Evolutionary conservation across 2,329 filamentous ascomycete genomes (phyloP).

Genomic region (Nigrospora osmanthi): DNA sequence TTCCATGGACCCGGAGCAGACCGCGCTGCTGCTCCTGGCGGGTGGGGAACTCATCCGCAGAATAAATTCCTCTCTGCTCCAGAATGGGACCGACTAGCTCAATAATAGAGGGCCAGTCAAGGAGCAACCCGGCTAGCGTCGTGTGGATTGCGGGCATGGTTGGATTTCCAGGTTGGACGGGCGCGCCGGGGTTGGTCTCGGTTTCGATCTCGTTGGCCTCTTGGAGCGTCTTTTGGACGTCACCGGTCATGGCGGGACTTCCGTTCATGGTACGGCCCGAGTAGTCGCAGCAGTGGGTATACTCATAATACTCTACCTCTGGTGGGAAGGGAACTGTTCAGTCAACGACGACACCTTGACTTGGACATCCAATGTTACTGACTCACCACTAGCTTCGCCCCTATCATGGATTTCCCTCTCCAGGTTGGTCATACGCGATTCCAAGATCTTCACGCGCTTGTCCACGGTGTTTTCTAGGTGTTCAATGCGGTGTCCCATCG

Average conservation of each 20-base stretch:
- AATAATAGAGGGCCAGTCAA: conserved; percentile 64
- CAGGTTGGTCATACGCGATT: no score
- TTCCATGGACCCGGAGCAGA: conserved; percentile 66
- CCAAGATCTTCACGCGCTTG: conserved; percentile 8
- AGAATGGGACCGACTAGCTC: conserved; percentile 49
- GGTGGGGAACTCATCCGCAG: conserved; percentile 67
- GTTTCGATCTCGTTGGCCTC: conserved; percentile 35
- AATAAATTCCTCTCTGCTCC: conserved; percentile 39
- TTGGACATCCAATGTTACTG: no score
- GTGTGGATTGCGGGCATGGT: conserved; percentile 81
- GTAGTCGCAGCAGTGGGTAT: no score
- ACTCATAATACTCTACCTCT: no score
- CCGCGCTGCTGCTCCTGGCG: conserved; percentile 67
- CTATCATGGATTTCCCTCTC: no score
- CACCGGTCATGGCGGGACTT: conserved; percentile 15
- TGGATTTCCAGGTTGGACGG: conserved; percentile 50
- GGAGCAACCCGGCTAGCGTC: conserved; percentile 76
- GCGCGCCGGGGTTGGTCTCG: conserved; percentile 42
- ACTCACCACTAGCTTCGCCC: no score
- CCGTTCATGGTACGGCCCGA: conserved; percentile 8
- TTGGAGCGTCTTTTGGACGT: conserved; percentile 23
- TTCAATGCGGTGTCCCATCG: no score
- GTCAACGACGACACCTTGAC: no score
- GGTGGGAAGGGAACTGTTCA: no score
- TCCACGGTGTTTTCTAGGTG: conserved; percentile 29